phyloP scores from a whole-genome alignment of 2,329 filamentous ascomycete genomes.

The Colletotrichum noveboracense region DNA sequence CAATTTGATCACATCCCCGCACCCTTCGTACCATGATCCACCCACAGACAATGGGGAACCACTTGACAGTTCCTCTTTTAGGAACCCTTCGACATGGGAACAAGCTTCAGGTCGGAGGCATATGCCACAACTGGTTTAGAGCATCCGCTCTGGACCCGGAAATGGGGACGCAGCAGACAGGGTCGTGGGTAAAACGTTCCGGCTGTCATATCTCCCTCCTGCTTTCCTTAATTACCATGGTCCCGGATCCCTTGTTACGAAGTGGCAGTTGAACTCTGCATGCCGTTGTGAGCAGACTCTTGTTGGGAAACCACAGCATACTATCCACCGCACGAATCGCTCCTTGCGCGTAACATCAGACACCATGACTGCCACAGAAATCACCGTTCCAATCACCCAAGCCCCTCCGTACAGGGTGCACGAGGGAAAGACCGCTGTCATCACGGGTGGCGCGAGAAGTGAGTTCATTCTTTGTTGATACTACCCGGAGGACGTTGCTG shows the following conservation, averaged over 20 bases:
- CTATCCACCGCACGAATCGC: not conserved
- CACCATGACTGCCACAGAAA: constrained; percentile 6
- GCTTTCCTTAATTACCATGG: constrained; percentile 8
- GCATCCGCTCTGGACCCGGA: not conserved
- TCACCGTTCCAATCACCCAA: constrained; percentile 16
- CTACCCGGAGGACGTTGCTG: not conserved
- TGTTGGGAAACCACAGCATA: not conserved
- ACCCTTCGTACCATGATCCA: not conserved
- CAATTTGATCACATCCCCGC: not conserved
- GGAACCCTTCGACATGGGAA: not conserved
- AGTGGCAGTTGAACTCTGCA: not conserved
- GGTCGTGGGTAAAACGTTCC: not conserved
- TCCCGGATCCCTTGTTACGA: not conserved
- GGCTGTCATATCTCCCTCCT: not conserved
- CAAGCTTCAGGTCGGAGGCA: not conserved
- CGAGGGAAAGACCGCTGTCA: constrained; percentile 55
- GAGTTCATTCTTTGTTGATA: not conserved
- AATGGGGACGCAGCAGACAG: not conserved
- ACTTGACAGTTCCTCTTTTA: not conserved
- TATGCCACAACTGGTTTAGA: not conserved
- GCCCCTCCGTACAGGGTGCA: constrained; percentile 25
- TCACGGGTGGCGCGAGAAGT: constrained; percentile 59
- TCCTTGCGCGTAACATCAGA: not conserved
- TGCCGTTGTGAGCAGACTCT: not conserved
- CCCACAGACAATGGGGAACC: not conserved